Conservation (phyloP, 768 basidiomycete species). For the Kwoniella shandongensis region DNA sequence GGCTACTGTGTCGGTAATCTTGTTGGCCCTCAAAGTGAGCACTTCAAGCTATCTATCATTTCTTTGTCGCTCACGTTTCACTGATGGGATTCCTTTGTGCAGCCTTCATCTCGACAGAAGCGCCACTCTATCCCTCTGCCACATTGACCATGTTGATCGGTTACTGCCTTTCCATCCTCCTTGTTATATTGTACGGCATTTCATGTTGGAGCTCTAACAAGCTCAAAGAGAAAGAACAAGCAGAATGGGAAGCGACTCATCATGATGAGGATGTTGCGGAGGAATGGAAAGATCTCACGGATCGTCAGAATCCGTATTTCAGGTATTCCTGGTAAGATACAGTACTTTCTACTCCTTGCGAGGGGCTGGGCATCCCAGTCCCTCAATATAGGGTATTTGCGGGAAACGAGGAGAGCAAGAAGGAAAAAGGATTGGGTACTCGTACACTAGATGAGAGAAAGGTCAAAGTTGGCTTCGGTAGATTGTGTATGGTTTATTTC, state of each 20-base stretch:
- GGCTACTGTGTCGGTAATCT: constrained; percentile 26
- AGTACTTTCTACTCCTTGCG: too few species aligned
- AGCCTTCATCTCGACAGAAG: constrained; percentile 31
- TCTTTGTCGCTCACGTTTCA: neutral
- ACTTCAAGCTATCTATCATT: too few species aligned
- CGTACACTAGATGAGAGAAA: too few species aligned
- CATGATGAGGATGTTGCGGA: constrained; percentile 21
- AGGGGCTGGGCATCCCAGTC: too few species aligned
- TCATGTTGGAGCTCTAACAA: constrained; percentile 4
- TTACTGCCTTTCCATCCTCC: constrained; percentile 15
- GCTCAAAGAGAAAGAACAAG: constrained; percentile 4
- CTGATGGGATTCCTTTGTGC: neutral
- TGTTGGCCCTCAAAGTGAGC: constrained; percentile 2
- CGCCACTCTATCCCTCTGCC: constrained; percentile 28
- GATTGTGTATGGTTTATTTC: too few species aligned
- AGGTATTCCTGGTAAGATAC: constrained; percentile 10
- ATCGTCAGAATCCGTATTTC: constrained; percentile 24
- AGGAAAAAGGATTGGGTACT: too few species aligned
- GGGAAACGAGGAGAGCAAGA: too few species aligned
- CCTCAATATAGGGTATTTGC: too few species aligned
- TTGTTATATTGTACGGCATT: constrained; percentile 7
- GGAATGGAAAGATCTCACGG: constrained; percentile 37
- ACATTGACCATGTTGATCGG: constrained; percentile 30
- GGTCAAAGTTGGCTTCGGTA: too few species aligned
- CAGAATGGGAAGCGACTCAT: constrained; percentile 2